These are phyloP conservation scores for Fusarium nisikadoi DNA, from an alignment of 2,329 filamentous ascomycete species.

Conservation along the genomic window DNA sequence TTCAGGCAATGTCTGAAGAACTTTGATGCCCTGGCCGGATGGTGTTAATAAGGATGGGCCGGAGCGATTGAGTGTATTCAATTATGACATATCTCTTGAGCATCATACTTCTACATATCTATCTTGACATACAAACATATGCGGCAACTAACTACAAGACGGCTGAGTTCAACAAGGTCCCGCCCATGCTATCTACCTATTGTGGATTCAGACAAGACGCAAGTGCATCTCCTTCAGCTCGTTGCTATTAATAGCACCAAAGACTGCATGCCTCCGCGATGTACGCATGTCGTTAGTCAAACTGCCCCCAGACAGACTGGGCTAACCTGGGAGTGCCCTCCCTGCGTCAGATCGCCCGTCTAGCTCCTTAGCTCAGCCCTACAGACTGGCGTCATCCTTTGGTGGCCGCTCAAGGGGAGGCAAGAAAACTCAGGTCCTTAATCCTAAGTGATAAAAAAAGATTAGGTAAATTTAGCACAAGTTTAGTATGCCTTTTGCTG, in stretches of 20 bases:
- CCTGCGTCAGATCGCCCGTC: neutral
- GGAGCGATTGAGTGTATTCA: neutral
- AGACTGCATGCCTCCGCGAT: neutral
- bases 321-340: neutral
- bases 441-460: no score
- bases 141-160: neutral
- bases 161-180: fast-evolving
- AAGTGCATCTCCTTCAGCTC: neutral
- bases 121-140: neutral
- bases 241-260: neutral
- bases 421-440: no score
- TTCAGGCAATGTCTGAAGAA: fast-evolving
- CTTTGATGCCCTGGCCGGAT: neutral
- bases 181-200: neutral
- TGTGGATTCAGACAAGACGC: neutral
- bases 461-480: no score
- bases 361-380: conserved; percentile 4
- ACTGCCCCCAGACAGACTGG: neutral
- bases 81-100: neutral
- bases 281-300: neutral
- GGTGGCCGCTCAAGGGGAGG: no score
- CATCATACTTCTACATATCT: neutral
- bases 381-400: neutral
- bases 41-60: neutral
- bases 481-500: no score